Conservation (phyloP, 345 rosid species). For the Orychophragmus violaceus region DNA sequence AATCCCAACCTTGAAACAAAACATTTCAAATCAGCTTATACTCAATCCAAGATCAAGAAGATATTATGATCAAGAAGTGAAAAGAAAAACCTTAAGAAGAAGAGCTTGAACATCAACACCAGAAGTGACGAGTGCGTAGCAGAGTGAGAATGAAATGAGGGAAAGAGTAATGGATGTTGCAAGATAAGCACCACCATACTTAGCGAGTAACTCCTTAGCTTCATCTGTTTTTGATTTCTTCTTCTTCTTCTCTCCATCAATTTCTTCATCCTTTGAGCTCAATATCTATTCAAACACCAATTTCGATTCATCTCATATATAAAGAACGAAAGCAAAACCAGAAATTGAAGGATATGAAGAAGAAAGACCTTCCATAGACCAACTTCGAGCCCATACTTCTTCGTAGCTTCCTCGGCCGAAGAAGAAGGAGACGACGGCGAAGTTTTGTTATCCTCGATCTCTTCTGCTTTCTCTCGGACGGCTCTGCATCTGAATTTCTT, state of each 20-base stretch:
- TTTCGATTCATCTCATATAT: no score
- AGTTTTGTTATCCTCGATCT: slow-evolving; percentile 30
- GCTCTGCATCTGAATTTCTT: slow-evolving; percentile 50
- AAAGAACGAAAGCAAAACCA: not conserved
- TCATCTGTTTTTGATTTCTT: slow-evolving; percentile 67
- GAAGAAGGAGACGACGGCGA: slow-evolving; percentile 38
- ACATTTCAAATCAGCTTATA: not conserved
- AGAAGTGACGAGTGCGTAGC: slow-evolving; percentile 58
- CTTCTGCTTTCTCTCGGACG: slow-evolving; percentile 49
- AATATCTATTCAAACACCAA: slow-evolving; percentile 43
- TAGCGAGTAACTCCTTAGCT: slow-evolving; percentile 72
- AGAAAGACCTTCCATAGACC: slow-evolving; percentile 81
- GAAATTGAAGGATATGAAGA: not conserved
- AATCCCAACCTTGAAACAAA: slow-evolving; percentile 58
- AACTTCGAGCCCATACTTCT: slow-evolving; percentile 86
- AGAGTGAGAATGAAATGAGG: slow-evolving; percentile 67
- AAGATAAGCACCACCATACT: slow-evolving; percentile 92
- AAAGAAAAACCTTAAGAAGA: slow-evolving; percentile 48
- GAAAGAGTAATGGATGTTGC: slow-evolving; percentile 93
- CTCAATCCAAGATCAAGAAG: not conserved
- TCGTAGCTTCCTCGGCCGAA: slow-evolving; percentile 64
- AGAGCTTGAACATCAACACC: slow-evolving; percentile 78
- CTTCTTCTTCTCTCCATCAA: slow-evolving; percentile 40
- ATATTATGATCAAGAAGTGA: not conserved
- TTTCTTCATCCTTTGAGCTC: slow-evolving; percentile 57